These are phyloP conservation scores for Pistacia atlantica DNA, from an alignment of 345 rosid species.

Conservation along the genomic window DNA sequence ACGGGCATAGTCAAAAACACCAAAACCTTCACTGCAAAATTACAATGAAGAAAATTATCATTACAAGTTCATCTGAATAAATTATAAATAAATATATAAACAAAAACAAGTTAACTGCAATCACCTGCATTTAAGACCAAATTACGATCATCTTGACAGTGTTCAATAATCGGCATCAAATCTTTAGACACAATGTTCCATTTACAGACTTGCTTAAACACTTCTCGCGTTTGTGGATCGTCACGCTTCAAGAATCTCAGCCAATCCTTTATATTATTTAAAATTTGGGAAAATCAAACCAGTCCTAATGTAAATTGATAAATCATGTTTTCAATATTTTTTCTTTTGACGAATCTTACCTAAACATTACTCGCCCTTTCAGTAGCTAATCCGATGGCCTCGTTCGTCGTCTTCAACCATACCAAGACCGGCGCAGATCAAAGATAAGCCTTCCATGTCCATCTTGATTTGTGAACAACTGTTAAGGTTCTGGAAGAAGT, in stretches of 20 bases:
- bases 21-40: constrained; percentile 74
- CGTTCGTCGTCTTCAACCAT: too few relatives aligned
- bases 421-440: too few relatives aligned
- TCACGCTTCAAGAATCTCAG: constrained; percentile 83
- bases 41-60: not conserved
- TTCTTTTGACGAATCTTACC: too few relatives aligned
- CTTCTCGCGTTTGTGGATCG: constrained; percentile 76
- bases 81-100: not conserved
- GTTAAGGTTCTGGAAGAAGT: too few relatives aligned
- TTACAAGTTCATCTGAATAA: not conserved
- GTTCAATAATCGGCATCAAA: constrained; percentile 80
- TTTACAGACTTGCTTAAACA: constrained; percentile 85
- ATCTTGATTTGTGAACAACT: too few relatives aligned
- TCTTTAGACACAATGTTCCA: constrained; percentile 82
- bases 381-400: too few relatives aligned
- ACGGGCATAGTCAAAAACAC: constrained; percentile 91
- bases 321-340: too few relatives aligned
- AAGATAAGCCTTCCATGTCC: too few relatives aligned
- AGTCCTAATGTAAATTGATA: too few relatives aligned
- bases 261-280: constrained; percentile 76
- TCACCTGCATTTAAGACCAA: constrained; percentile 80
- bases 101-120: not conserved
- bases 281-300: too few relatives aligned
- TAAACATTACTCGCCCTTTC: too few relatives aligned
- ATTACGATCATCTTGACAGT: constrained; percentile 59